Percentiles rank a stretch among this genome's conserved stretches.
Conservation (phyloP, 371 early-diverging fungal species). For the Mortierella sp. region DNA sequence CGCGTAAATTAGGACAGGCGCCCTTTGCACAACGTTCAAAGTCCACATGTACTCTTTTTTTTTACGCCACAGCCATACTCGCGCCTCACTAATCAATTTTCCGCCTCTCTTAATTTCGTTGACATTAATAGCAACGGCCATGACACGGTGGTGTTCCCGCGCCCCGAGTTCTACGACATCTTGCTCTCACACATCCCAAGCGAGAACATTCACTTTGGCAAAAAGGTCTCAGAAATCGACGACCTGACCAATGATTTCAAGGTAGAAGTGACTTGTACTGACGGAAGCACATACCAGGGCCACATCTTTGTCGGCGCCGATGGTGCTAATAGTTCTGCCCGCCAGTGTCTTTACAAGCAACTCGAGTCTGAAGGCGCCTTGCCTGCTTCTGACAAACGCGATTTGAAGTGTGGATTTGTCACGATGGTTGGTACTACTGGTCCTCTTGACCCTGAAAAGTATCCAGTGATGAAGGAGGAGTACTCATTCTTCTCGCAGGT, state of each 20-base stretch:
- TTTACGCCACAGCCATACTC: background rate
- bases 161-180: conserved; percentile 23
- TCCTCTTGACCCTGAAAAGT: background rate
- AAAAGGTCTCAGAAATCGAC: conserved; percentile 6
- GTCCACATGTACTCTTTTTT: background rate
- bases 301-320: conserved; percentile 23
- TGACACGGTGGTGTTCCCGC: background rate
- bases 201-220: conserved; percentile 17
- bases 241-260: background rate
- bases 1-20: too few relatives aligned
- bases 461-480: background rate
- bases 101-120: background rate
- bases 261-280: conserved; percentile 8
- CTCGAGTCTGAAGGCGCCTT: conserved; percentile 4
- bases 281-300: conserved; percentile 20
- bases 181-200: conserved; percentile 16
- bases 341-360: conserved; percentile 21
- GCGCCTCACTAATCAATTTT: background rate
- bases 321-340: conserved; percentile 21
- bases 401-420: conserved; percentile 18
- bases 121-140: background rate
- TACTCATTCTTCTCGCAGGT: background rate
- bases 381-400: conserved; percentile 18
- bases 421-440: conserved; percentile 11
- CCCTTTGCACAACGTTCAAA: background rate